A percentile compares a stretch with the other conserved stretches of the same genome.
Evolutionary conservation across 2,329 filamentous ascomycete species (phyloP).

Genomic region (Xylariaceae sp.): DNA sequence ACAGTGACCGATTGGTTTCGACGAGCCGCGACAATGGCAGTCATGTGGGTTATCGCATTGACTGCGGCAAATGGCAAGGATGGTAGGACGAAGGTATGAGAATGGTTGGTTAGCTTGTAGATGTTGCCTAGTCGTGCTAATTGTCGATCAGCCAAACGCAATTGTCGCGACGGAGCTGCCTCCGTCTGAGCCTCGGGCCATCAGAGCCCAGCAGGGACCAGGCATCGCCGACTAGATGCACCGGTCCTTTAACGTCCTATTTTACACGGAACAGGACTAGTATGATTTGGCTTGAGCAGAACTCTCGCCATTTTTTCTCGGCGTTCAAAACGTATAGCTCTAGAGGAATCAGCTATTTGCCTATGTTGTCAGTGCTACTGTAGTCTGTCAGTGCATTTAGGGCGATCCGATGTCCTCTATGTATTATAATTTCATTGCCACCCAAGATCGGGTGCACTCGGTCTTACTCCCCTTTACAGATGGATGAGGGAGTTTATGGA

Average conservation of each 20-base stretch:
- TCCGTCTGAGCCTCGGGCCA: no score
- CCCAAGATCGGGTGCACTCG: neutral
- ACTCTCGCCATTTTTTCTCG: no score
- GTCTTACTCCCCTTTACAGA: neutral
- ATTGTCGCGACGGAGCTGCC: no score
- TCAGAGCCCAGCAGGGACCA: neutral
- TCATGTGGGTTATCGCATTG: constrained; percentile 18
- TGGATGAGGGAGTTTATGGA: neutral
- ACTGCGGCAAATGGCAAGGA: constrained; percentile 23
- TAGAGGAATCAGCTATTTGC: no score
- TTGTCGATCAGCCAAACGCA: neutral
- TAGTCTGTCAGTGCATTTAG: neutral
- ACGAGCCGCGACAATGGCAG: constrained; percentile 17
- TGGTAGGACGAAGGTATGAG: constrained; percentile 19
- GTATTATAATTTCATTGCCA: neutral
- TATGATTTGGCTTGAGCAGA: no score
- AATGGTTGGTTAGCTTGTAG: neutral
- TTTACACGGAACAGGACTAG: no score
- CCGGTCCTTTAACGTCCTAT: neutral
- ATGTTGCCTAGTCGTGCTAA: neutral
- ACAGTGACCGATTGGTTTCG: constrained; percentile 45
- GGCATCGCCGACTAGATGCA: neutral
- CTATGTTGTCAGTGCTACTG: no score
- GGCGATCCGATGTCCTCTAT: neutral
- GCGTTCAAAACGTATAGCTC: no score